Base-by-base conservation (phyloP, 1,284 basidiomycete genomes). In the Violaceomyces palustris region DNA sequence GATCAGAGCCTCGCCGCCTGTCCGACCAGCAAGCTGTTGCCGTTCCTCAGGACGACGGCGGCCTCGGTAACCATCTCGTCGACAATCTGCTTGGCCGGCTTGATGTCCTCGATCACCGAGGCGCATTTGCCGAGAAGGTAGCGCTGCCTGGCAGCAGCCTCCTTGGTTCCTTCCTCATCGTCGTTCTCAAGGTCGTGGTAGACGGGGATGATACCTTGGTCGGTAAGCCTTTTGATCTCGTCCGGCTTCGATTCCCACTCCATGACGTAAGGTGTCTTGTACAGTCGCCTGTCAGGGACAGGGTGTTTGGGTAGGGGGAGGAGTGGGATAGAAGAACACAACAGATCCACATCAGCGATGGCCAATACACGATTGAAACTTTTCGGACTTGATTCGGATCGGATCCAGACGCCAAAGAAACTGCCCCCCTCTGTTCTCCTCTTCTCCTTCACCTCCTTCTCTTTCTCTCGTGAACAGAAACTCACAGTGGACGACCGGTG, bases 401-500 rank as follows among this genome's bases (percentile, higher is more conserved):
- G n/a, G n/a, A n/a, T n/a, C n/a, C n/a, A n/a, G n/a, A n/a, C n/a
- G n/a, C n/a, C n/a, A n/a, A n/a, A n/a, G n/a, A n/a, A n/a, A n/a
- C n/a, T n/a, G n/a, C n/a, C n/a, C n/a, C n/a, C n/a, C n/a, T n/a
- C n/a, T n/a, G n/a, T n/a, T n/a, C n/a, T n/a, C n/a, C n/a, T n/a
- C n/a, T n/a, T n/a, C n/a, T n/a, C n/a, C n/a, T n/a, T n/a, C n/a
- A n/a, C n/a, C n/a, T n/a, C n/a, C n/a, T n/a, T n/a, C n/a, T n/a
- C n/a, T n/a, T n/a, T n/a, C n/a, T n/a, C n/a, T n/a, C n/a, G n/a
- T n/a, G n/a, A n/a, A n/a, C n/a, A n/a, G n/a, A n/a, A n/a, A n/a
- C 86, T 31, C 88, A 82, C 59, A 94, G 77, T 10, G 90, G 91
- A 23, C 90, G 83, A 18, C 90, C 90, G 18, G 68, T 74, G 49